A percentile compares a stretch with the other conserved stretches of the same genome.
phyloP scores from a whole-genome alignment of 176 grass and related monocot species.

The Tillandsia fasciculata region DNA sequence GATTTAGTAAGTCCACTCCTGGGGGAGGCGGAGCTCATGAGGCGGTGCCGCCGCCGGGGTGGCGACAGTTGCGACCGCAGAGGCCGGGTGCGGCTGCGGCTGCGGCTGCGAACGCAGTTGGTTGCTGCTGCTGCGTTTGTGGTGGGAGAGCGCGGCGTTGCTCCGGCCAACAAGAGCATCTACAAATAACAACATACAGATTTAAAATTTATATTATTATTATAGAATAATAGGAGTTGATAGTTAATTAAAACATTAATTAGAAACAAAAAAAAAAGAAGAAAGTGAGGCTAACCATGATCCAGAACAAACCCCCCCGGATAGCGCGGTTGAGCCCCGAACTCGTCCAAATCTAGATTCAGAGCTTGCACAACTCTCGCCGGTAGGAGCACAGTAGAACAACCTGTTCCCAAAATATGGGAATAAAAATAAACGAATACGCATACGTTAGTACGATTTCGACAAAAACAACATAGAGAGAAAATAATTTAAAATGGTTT shows the following conservation, averaged over 20 bases:
- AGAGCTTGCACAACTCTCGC: conserved; percentile 75
- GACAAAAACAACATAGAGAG: not conserved
- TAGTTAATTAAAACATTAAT: not conserved
- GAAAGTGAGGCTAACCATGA: conserved; percentile 16
- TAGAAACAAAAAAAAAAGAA: accelerated
- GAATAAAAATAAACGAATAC: not conserved
- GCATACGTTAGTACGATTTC: not conserved
- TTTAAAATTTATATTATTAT: not conserved
- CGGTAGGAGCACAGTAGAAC: conserved; percentile 78
- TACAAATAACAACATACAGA: not conserved
- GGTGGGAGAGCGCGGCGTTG: conserved; percentile 42
- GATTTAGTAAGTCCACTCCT: conserved; percentile 23
- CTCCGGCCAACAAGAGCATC: conserved; percentile 62
- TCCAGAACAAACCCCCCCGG: conserved; percentile 53
- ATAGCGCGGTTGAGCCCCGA: conserved; percentile 56
- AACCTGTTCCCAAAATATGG: conserved; percentile 23
- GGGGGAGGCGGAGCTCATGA: conserved; percentile 13
- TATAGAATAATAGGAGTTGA: accelerated
- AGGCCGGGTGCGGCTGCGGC: not conserved
- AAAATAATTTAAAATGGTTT: no score
- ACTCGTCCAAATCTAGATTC: conserved; percentile 74
- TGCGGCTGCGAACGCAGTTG: not conserved
- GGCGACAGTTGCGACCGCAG: not conserved
- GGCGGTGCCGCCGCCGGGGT: not conserved
- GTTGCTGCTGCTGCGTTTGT: conserved; percentile 20